Percentiles rank a stretch among this genome's conserved stretches.
Conservation (phyloP, 2,329 filamentous ascomycete genomes). For the Curvularia lunata region DNA sequence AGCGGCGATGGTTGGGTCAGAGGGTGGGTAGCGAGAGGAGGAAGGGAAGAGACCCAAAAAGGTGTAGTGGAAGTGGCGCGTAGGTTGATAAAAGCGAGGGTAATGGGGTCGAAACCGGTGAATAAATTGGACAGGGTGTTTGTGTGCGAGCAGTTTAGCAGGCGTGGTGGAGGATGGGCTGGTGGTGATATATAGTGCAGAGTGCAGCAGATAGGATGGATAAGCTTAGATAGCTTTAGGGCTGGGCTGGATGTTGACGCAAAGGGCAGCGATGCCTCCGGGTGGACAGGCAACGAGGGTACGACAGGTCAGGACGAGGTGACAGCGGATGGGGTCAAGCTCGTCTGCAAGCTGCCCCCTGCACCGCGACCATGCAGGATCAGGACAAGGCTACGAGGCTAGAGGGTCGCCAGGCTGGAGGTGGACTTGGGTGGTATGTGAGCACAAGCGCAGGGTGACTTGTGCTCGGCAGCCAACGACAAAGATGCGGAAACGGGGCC, state of each 20-base stretch:
- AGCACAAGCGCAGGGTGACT: constrained; percentile 45
- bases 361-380: constrained; percentile 45
- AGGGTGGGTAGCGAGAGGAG: not conserved
- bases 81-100: constrained; percentile 40
- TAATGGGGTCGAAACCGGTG: constrained; percentile 43
- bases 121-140: constrained; percentile 34
- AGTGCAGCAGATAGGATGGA: constrained; percentile 34
- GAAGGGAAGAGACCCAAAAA: not conserved
- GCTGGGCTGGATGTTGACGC: constrained; percentile 40
- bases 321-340: constrained; percentile 44
- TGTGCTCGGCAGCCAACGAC: constrained; percentile 44
- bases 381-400: constrained; percentile 46
- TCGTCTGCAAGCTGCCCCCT: constrained; percentile 44
- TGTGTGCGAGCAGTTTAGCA: constrained; percentile 10
- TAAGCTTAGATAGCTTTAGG: constrained; percentile 42
- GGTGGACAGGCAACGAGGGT: constrained; percentile 34
- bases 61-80: constrained; percentile 38
- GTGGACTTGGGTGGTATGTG: constrained; percentile 39
- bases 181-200: constrained; percentile 46
- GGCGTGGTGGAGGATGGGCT: constrained; percentile 40
- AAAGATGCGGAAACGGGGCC: constrained; percentile 40
- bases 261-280: constrained; percentile 30
- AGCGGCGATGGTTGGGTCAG: not conserved
- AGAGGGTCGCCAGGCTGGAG: constrained; percentile 37
- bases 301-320: constrained; percentile 39